Evolutionary conservation across 495 filamentous ascomycete species (phyloP), one percentile per base, ranked within the genome.

Genomic region (Ascobolus immersus): DNA sequence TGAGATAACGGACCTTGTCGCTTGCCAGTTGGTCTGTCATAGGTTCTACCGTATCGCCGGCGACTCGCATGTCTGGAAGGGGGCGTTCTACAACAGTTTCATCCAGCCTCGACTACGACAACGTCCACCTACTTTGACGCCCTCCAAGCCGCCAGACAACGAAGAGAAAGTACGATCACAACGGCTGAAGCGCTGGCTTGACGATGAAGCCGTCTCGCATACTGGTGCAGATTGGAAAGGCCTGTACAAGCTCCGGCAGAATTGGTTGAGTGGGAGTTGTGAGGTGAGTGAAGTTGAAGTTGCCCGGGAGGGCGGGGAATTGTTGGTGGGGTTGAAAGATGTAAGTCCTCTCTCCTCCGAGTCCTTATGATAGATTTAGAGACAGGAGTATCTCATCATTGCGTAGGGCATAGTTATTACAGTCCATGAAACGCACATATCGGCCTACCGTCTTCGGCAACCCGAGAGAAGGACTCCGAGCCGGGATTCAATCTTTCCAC

Each of bases 51-150:
- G 53, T n/a, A 58, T 96, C 10, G 62, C 77, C 12, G 62, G 61
- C 38, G 86, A 96, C 53, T 72, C 73, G 8, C 78, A 91, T 48
- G 55, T 96, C 31, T 96, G 86, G 86, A 91, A 84, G 54, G 61
- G 64, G 6, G 60, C 75, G 21, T 96, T 90, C 55, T 92, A 91
- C 55, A 62, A 68, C 21, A 69, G 73, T 39, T 96, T 91, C 54
- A 81, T 96, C 7, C 64, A 73, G 32, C 84, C 82, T 31, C 65
- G 80, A 48, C n/a, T n/a, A n/a, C n/a, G n/a, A n/a, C n/a, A n/a
- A n/a, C n/a, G n/a, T n/a, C n/a, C n/a, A n/a, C n/a, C n/a, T n/a
- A n/a, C n/a, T n/a, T n/a, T n/a, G n/a, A n/a, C n/a, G n/a, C 75
- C 75, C 24, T 64, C 69, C 36, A 67, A 75, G 28, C 28, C 28